A percentile compares a stretch with the other conserved stretches of the same genome.
phyloP scores from a whole-genome alignment of 192 early-diverging fungal species.

The Allomyces javanicus region DNA sequence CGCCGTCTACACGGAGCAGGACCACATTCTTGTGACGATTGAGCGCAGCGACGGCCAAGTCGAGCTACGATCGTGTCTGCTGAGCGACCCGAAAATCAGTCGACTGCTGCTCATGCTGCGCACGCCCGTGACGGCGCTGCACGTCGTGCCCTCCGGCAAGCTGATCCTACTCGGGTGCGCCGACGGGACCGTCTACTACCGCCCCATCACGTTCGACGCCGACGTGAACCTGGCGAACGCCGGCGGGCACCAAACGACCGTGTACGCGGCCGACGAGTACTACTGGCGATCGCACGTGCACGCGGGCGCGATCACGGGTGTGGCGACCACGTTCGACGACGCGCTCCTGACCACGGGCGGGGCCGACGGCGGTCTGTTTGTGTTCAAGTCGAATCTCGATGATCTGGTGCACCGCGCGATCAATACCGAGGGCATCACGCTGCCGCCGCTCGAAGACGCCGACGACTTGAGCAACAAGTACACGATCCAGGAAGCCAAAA shows the following conservation, averaged over 20 bases:
- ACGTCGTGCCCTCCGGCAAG: not conserved
- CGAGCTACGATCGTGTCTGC: not conserved
- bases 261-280: not conserved
- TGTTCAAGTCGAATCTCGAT: conserved; percentile 7
- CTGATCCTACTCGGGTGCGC: not conserved
- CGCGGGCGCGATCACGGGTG: conserved; percentile 8
- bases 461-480: conserved; percentile 10
- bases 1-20: not conserved
- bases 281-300: not conserved
- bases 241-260: not conserved
- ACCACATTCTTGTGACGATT: not conserved
- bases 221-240: not conserved
- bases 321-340: conserved; percentile 27
- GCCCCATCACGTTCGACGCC: not conserved
- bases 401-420: not conserved
- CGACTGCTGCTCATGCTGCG: not conserved
- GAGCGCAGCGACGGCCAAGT: not conserved
- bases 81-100: not conserved
- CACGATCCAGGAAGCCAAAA: conserved; percentile 34
- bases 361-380: conserved; percentile 31
- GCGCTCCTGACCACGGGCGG: conserved; percentile 23
- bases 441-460: not conserved
- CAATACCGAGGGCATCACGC: not conserved
- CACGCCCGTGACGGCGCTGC: not conserved
- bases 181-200: conserved; percentile 1